Evolutionary conservation across 495 filamentous ascomycete species (phyloP).

Genomic region (Echria macrotheca): DNA sequence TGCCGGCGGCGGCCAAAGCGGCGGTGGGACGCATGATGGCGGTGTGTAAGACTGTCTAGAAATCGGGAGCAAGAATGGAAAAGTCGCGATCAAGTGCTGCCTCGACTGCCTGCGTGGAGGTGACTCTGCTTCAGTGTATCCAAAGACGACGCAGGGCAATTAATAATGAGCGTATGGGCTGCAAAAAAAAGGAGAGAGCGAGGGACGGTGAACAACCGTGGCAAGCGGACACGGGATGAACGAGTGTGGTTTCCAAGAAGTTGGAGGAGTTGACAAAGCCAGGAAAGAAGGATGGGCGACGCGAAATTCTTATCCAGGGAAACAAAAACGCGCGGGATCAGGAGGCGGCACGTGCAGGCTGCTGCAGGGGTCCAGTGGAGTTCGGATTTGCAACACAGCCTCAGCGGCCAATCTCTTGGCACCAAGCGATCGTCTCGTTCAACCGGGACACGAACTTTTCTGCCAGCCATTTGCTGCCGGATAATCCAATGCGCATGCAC

Average conservation of each 20-base stretch:
- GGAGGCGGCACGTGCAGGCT: conserved; percentile 7
- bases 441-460: conserved; percentile 7
- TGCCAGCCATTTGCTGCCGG: neutral
- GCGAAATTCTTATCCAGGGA: neutral
- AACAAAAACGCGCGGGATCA: conserved; percentile 2
- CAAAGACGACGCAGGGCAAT: neutral
- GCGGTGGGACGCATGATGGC: conserved; percentile 24
- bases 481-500: neutral
- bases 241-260: neutral
- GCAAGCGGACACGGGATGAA: neutral
- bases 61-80: neutral
- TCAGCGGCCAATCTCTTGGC: conserved; percentile 13
- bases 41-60: neutral
- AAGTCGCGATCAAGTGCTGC: conserved; percentile 1
- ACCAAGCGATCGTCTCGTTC: conserved; percentile 5
- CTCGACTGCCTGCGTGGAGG: conserved; percentile 12
- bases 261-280: neutral
- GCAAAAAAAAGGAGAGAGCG: neutral
- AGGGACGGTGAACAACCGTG: neutral
- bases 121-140: neutral
- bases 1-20: conserved; percentile 24
- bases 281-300: neutral
- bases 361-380: conserved; percentile 7
- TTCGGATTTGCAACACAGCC: conserved; percentile 9
- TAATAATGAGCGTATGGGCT: conserved; percentile 2